phyloP scores from a whole-genome alignment of 2,329 filamentous ascomycete species.

The Botrytis fabae region DNA sequence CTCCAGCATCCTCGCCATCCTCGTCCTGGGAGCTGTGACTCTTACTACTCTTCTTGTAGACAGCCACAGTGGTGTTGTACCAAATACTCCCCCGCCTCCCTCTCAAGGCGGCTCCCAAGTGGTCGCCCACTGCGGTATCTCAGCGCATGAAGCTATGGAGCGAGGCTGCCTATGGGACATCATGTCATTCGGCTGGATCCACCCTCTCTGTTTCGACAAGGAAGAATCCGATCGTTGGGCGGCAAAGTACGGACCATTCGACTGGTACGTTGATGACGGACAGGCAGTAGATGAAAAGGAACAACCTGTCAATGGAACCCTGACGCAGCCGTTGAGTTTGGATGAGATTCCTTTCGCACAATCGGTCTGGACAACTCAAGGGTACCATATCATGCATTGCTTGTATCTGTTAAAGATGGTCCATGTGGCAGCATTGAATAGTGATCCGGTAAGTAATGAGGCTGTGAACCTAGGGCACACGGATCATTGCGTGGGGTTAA shows the following conservation, averaged over 20 bases:
- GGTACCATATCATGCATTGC: slow-evolving; percentile 2
- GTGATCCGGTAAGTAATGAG: background rate
- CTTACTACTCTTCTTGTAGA: background rate
- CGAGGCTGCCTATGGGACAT: slow-evolving; percentile 14
- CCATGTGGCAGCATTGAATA: background rate
- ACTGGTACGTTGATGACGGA: background rate
- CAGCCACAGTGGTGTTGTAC: slow-evolving; percentile 1
- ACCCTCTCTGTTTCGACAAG: slow-evolving; percentile 9
- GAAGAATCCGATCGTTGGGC: slow-evolving; percentile 6
- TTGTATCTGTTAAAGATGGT: slow-evolving; percentile 13
- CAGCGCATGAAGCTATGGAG: background rate
- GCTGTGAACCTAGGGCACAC: background rate
- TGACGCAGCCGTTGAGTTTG: background rate
- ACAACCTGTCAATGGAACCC: background rate
- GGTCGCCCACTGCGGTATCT: slow-evolving; percentile 12
- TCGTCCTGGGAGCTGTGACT: background rate
- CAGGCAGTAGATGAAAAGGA: background rate
- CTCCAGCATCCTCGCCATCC: background rate
- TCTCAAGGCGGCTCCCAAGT: background rate
- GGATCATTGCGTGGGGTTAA: slow-evolving; percentile 2
- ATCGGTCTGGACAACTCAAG: background rate
- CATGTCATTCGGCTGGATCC: slow-evolving; percentile 5
- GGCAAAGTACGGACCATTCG: slow-evolving; percentile 9
- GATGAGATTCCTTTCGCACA: background rate
- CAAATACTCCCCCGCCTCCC: background rate